phyloP scores from a whole-genome alignment of 306 rosid genomes.

The Canavalia ensiformis region DNA sequence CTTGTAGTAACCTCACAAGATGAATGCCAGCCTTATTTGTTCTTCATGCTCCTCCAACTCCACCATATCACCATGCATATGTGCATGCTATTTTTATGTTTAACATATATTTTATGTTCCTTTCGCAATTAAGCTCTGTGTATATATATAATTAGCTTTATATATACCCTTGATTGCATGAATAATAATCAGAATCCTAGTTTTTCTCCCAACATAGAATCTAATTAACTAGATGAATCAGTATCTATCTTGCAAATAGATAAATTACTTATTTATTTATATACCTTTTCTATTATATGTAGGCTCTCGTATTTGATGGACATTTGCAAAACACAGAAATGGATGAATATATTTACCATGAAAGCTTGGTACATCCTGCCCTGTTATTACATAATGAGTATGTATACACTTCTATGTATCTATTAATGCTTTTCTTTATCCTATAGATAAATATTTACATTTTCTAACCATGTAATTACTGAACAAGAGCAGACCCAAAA shows the following conservation, averaged over 20 bases:
- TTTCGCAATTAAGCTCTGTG: too few species aligned
- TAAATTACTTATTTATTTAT: background rate
- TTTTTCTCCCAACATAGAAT: background rate
- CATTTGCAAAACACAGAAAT: background rate
- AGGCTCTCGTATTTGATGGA: constrained; percentile 19
- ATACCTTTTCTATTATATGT: background rate
- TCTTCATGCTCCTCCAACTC: too few species aligned
- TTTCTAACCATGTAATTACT: background rate
- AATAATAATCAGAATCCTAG: background rate
- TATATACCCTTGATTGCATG: background rate
- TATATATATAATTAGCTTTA: too few species aligned
- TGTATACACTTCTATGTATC: background rate
- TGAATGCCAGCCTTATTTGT: too few species aligned
- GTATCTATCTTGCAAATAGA: background rate
- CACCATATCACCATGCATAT: too few species aligned
- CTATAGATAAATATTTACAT: background rate
- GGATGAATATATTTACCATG: constrained; percentile 22
- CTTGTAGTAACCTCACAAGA: too few species aligned
- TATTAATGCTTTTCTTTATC: background rate
- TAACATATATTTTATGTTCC: too few species aligned
- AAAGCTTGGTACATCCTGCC: constrained; percentile 19
- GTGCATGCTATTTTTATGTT: too few species aligned
- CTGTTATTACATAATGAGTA: background rate
- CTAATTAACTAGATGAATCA: background rate
- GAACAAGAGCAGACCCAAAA: constrained; percentile 52